A percentile compares a stretch with the other conserved stretches of the same genome.
Evolutionary conservation across 2,329 filamentous ascomycete genomes (phyloP).

Genomic region (Blastomyces parvus): DNA sequence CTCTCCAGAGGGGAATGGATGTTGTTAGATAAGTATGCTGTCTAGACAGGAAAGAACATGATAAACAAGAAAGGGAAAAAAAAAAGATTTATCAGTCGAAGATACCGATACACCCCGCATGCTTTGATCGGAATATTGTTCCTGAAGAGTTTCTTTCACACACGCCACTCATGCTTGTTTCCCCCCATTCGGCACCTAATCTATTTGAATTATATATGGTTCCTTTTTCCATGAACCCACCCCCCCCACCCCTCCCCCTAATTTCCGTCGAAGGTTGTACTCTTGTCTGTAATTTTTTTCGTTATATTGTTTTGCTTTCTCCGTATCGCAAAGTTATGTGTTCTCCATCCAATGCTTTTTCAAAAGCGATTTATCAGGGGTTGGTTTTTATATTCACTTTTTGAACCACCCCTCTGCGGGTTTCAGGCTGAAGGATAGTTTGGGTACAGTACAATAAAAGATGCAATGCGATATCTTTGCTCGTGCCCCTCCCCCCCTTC

Average conservation of each 20-base stretch:
- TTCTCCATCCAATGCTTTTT: not conserved
- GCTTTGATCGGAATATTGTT: not conserved
- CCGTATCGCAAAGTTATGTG: not conserved
- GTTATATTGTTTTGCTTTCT: not conserved
- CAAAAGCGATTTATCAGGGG: not conserved
- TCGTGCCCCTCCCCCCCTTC: no score
- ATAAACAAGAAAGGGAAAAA: not conserved
- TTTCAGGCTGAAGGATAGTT: not conserved
- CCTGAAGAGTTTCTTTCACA: not conserved
- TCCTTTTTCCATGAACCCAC: not conserved
- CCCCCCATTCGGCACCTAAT: not conserved
- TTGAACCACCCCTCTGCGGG: not conserved
- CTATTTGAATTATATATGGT: not conserved
- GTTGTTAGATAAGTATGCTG: constrained; percentile 22
- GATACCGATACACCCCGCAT: not conserved
- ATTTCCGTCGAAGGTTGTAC: no score
- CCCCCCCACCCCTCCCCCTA: no score
- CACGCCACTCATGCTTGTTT: not conserved
- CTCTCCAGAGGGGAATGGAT: constrained; percentile 50
- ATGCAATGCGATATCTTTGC: not conserved
- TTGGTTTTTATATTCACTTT: not conserved
- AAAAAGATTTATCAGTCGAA: not conserved
- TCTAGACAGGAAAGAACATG: not conserved
- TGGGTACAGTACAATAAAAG: no score
- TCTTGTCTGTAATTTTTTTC: not conserved